Percentiles rank a stretch among this genome's conserved stretches.
Evolutionary conservation across 441 rosid species (phyloP).

Genomic region (Adansonia gregorii): DNA sequence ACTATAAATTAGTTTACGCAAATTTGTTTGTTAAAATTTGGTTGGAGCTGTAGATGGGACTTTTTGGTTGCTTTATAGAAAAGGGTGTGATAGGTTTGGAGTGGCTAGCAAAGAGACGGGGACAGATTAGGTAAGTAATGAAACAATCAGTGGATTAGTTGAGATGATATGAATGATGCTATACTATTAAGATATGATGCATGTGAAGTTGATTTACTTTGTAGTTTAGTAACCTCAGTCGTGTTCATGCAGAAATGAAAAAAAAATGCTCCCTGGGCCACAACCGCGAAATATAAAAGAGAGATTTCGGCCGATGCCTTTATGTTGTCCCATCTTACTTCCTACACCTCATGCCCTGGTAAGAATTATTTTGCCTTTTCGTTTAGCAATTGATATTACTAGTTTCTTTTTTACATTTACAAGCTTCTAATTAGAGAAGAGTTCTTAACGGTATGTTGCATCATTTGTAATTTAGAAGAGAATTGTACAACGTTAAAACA

Average conservation of each 20-base stretch:
- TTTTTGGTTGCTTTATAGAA: conserved; percentile 27
- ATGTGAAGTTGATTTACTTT: conserved; percentile 10
- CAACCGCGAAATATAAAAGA: conserved; percentile 64
- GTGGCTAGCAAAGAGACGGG: conserved; percentile 2
- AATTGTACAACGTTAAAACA: background rate
- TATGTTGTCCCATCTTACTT: conserved; percentile 81
- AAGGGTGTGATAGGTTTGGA: conserved; percentile 17
- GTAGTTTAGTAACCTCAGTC: conserved; percentile 33
- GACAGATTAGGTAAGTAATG: conserved; percentile 1
- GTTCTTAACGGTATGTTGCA: background rate
- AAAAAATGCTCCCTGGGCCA: conserved; percentile 52
- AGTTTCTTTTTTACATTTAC: background rate
- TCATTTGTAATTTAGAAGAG: conserved; percentile 3
- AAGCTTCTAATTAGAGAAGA: background rate
- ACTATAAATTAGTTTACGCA: conserved; percentile 8
- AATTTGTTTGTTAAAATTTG: background rate
- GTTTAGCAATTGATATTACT: conserved; percentile 17
- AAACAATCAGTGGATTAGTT: conserved; percentile 15
- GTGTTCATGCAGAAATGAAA: conserved; percentile 62
- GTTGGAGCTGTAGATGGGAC: conserved; percentile 18
- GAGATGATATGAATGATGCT: background rate
- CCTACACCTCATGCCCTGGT: conserved; percentile 97
- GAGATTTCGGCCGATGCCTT: conserved; percentile 95
- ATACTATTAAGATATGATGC: conserved; percentile 5
- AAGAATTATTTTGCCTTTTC: conserved; percentile 33